These are phyloP conservation scores for Neurospora tetrasperma DNA, from an alignment of 495 filamentous ascomycete species.

Conservation along the genomic window DNA sequence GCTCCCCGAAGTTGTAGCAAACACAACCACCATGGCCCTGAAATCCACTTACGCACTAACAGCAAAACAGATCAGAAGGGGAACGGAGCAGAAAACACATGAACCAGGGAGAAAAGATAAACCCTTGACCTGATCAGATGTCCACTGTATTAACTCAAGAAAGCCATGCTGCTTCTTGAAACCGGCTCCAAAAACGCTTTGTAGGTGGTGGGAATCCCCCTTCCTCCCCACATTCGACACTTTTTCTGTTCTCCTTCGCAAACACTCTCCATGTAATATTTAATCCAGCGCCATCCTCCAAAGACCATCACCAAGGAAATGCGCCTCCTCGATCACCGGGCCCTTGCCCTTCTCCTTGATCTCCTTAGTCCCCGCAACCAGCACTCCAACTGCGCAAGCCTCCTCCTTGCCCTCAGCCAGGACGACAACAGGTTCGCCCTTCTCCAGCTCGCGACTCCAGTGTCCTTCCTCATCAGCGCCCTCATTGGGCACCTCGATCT, in stretches of 20 bases:
- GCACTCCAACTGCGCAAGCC: constrained; percentile 75
- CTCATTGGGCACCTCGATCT: constrained; percentile 36
- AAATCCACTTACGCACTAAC: background rate
- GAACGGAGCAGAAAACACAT: background rate
- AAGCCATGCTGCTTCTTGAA: background rate
- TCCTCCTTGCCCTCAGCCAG: constrained; percentile 89
- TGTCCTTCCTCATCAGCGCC: constrained; percentile 35
- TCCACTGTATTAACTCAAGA: background rate
- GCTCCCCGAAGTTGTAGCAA: background rate
- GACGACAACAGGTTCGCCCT: constrained; percentile 74
- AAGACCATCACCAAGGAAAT: constrained; percentile 90
- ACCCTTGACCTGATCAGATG: background rate
- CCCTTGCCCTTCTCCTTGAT: constrained; percentile 90
- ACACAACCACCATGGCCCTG: background rate
- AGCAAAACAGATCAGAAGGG: background rate
- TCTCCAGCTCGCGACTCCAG: constrained; percentile 51
- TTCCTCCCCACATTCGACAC: background rate
- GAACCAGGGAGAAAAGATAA: background rate
- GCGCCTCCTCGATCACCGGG: constrained; percentile 80
- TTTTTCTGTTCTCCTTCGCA: background rate
- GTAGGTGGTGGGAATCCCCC: background rate
- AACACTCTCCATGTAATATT: background rate
- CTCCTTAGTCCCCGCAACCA: constrained; percentile 84
- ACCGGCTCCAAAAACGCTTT: background rate
- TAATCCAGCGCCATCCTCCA: constrained; percentile 73